Conservation (phyloP, 768 basidiomycete genomes). For the Pilatotrama ljubarskyi region DNA sequence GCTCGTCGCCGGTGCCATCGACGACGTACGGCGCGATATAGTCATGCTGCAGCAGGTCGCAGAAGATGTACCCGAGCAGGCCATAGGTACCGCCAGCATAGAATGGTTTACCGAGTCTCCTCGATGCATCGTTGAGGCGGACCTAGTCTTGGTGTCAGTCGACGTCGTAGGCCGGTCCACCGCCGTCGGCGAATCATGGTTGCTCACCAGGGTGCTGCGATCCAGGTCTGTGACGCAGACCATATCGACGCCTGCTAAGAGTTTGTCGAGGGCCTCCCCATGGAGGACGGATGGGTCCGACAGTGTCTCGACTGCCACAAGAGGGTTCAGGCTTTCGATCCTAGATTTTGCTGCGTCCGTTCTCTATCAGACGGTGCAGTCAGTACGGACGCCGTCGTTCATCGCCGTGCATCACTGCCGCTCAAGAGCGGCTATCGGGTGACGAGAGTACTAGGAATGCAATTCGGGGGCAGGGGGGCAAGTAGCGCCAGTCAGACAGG, state of each 20-base stretch:
- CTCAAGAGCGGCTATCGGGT: background rate
- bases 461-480: slow-evolving; percentile 28
- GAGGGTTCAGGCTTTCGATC: slow-evolving; percentile 89
- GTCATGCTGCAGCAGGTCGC: slow-evolving; percentile 85
- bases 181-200: no score
- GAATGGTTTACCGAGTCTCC: slow-evolving; percentile 72
- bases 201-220: slow-evolving; percentile 69
- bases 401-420: background rate
- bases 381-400: background rate
- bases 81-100: slow-evolving; percentile 95
- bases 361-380: slow-evolving; percentile 52
- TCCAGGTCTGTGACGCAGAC: slow-evolving; percentile 86
- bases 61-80: slow-evolving; percentile 90
- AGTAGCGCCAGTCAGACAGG: background rate
- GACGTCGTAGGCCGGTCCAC: background rate
- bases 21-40: slow-evolving; percentile 77
- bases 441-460: background rate
- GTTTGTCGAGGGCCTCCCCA: slow-evolving; percentile 51
- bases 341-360: slow-evolving; percentile 82
- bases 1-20: background rate
- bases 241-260: slow-evolving; percentile 72
- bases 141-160: slow-evolving; percentile 47
- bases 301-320: slow-evolving; percentile 77
- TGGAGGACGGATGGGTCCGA: slow-evolving; percentile 50
- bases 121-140: slow-evolving; percentile 76